Base-by-base conservation (phyloP, 257 asterid genomes). In the Solanum peruvianum region DNA sequence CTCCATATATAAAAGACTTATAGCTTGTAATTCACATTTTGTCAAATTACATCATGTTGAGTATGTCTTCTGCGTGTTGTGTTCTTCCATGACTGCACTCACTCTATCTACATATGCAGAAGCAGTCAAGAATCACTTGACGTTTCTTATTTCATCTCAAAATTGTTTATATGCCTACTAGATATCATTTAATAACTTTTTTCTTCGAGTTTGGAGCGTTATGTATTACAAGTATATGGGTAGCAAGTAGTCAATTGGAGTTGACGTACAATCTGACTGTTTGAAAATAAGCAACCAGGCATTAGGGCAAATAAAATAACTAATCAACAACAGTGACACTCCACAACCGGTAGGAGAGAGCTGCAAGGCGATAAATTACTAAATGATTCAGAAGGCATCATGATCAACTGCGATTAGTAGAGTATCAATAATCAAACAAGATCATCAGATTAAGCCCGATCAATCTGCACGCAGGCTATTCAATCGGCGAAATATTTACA, bases 401-500 rank as follows among this genome's bases (percentile, higher is more conserved):
- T 10, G 44, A 80, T 31, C 85, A 31, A 31, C 47, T 31, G 44
- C 44, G 0, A 3, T 49, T 44, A 7, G 49, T 58, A 80, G 7
- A 35, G 77, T 11, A 3, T 27, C 15, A 86, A 33, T 25, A 52
- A 73, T 52, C 41, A 75, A 56, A 39, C 84, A 77, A 29, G 72
- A 56, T 14, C 70, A 81, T 49, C 80, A 56, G 23, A 35, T 27
- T 45, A 52, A 71, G 27, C 77, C 88, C 73, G 33, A 82, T 85
- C 82, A 27, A 35, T 35, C 84, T 72, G 85, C 67, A 72, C 58
- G 70, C 56, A 75, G 23, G 47, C 60, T 29, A 64, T 85, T 85
- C 70, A 87, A 85, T 85, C 85, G 88, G 84, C 47, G 58, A 82
- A 85, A 80, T 89, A 89, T 87, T 87, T 87, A 89, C 91, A 87